Percentiles rank a stretch among this genome's conserved stretches.
Evolutionary conservation across 1,284 basidiomycete species (phyloP).

Genomic region (Melampsora americana): DNA sequence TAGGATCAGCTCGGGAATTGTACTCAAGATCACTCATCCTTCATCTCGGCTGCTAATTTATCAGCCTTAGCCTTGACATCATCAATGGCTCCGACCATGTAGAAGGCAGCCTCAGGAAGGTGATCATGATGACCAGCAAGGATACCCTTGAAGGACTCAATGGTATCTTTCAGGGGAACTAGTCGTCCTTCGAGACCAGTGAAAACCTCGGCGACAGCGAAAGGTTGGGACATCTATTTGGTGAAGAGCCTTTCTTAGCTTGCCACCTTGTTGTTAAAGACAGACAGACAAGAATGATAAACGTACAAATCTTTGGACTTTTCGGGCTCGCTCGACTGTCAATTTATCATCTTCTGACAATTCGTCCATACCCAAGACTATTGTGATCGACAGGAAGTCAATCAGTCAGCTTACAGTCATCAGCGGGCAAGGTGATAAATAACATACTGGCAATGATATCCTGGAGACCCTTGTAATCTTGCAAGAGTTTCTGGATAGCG

Average conservation of each 20-base stretch:
- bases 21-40: conserved; percentile 16
- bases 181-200: conserved; percentile 97
- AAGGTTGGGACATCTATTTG: conserved; percentile 91
- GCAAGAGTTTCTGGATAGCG: conserved; percentile 94
- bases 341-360: conserved; percentile 99
- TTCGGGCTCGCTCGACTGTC: conserved; percentile 71
- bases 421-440: neutral
- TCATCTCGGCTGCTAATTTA: conserved; percentile 85
- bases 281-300: neutral
- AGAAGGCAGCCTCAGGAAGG: conserved; percentile 73
- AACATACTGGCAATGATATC: conserved; percentile 61
- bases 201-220: conserved; percentile 99
- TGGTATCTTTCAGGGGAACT: conserved; percentile 84
- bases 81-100: conserved; percentile 76
- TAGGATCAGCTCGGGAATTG: neutral
- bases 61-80: conserved; percentile 95
- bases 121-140: conserved; percentile 80
- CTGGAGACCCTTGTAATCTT: conserved; percentile 99
- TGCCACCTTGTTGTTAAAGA: conserved; percentile 50
- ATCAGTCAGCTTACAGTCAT: neutral
- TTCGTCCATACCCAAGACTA: conserved; percentile 99
- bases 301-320: conserved; percentile 55
- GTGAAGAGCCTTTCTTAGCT: neutral
- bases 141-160: conserved; percentile 94
- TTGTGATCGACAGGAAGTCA: conserved; percentile 65